Conservation (phyloP, 371 early-diverging fungal species). For the Mortierella sp. region DNA sequence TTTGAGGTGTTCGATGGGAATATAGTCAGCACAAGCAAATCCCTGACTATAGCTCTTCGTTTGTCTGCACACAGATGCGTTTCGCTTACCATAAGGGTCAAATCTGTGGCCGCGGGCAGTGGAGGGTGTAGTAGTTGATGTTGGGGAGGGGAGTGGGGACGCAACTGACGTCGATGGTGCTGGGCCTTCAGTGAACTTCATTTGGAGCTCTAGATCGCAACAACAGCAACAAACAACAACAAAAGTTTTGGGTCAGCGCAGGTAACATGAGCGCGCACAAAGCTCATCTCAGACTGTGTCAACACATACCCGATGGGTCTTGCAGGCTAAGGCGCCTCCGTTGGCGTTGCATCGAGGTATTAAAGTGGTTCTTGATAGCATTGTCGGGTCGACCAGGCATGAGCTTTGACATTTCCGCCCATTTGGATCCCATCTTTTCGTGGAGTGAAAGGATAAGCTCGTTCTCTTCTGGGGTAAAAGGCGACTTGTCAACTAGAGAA, state of each 20-base stretch:
- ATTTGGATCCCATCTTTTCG: constrained; percentile 53
- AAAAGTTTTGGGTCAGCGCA: background rate
- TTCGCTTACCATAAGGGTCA: constrained; percentile 45
- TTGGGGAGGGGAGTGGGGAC: constrained; percentile 40
- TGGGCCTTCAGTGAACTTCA: constrained; percentile 31
- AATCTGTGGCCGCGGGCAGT: constrained; percentile 27
- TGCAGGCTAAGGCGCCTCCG: constrained; percentile 49
- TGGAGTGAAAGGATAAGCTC: constrained; percentile 49
- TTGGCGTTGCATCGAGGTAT: constrained; percentile 57
- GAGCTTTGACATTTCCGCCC: constrained; percentile 58
- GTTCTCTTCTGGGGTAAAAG: constrained; percentile 54
- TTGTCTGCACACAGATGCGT: background rate
- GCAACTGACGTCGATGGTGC: constrained; percentile 11
- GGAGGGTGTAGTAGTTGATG: constrained; percentile 21
- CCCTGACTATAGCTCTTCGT: no score
- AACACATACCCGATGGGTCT: constrained; percentile 37
- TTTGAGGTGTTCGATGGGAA: background rate
- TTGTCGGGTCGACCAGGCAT: constrained; percentile 56
- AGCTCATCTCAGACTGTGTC: background rate
- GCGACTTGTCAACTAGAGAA: constrained; percentile 50
- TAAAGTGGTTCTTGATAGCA: constrained; percentile 56
- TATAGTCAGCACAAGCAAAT: no score
- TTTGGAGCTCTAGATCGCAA: constrained; percentile 37
- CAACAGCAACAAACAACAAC: background rate
- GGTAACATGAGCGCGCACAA: no score